These are phyloP conservation scores for Chaetomiaceae sp. DNA, from an alignment of 2,329 filamentous ascomycete species.

Conservation along the genomic window DNA sequence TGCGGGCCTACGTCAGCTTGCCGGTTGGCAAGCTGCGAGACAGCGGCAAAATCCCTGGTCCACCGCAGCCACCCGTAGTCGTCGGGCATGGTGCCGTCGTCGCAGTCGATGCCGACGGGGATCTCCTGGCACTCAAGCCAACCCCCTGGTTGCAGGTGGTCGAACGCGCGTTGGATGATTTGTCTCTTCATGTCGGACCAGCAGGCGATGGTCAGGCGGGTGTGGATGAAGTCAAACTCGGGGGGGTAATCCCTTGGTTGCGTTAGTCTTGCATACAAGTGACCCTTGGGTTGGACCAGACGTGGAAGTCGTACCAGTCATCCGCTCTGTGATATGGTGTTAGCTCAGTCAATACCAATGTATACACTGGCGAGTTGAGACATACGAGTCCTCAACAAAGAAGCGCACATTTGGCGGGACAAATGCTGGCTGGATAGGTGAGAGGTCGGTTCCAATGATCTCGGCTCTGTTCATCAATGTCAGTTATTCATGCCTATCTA, in stretches of 20 bases:
- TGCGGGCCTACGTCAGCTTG: constrained; percentile 19
- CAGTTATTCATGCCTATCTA: too few relatives aligned
- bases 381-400: constrained; percentile 61
- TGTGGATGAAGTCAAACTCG: constrained; percentile 52
- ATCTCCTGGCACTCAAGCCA: constrained; percentile 53
- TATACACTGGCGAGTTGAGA: background rate
- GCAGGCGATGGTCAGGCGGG: constrained; percentile 45
- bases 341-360: background rate
- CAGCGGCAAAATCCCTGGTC: constrained; percentile 22
- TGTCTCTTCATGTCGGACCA: constrained; percentile 46
- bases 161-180: constrained; percentile 49
- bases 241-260: constrained; percentile 14
- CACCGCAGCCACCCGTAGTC: constrained; percentile 21
- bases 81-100: constrained; percentile 27
- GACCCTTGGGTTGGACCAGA: constrained; percentile 16
- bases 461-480: too few relatives aligned
- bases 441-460: constrained; percentile 62
- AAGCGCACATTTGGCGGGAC: constrained; percentile 73
- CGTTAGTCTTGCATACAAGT: background rate
- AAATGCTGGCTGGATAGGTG: constrained; percentile 60
- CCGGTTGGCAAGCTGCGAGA: constrained; percentile 19
- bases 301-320: constrained; percentile 50
- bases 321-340: constrained; percentile 36
- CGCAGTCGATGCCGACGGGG: constrained; percentile 26
- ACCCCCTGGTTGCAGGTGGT: constrained; percentile 47